Base-by-base conservation (phyloP, 192 early-diverging fungal genomes). In the Chytriomyces confervae region DNA sequence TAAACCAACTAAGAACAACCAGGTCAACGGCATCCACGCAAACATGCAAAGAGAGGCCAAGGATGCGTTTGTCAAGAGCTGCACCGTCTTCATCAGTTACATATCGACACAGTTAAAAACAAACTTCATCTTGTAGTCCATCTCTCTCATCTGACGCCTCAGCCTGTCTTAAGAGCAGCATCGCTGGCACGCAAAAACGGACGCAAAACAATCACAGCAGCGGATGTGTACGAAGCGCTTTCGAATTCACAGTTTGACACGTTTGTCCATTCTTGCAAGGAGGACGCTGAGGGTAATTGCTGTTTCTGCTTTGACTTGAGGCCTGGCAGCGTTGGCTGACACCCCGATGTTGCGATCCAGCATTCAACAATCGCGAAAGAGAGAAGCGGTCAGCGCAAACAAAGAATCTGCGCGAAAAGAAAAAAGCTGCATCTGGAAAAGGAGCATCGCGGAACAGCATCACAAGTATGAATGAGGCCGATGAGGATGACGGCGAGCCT, bases 1-100 rank as follows among this genome's bases (percentile, higher is more conserved):
- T n/a, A n/a, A n/a, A n/a, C n/a, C n/a, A n/a, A n/a, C n/a, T n/a
- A n/a, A n/a, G n/a, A n/a, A n/a, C n/a, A 3, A 53, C 3, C 11
- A 20, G 43, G 18, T 48, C n/a, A 27, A 44, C 36, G 66, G 66
- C 48, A 27, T 20, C 47, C 49, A 71, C 8, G 20, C 63, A 7
- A 29, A 10, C 9, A 74, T 74, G 72, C 61, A 61, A 47, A 74
- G 63, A 46, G 72, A 74, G 43, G 72, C 72, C 16, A 61, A 60
- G 27, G 61, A 74, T 2, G 72, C 72, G 9, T 74, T 74, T 61
- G 45, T 46, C n/a, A 74, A 74, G 27, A 62, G 61, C 7, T 36
- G 11, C 29, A 74, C 72, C 8, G 72, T 74, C 9, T 74, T 74
- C 61, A 74, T 74, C 72, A 62, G 60, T 16, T 74, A 62, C 72